Evolutionary conservation across 2,329 filamentous ascomycete genomes (phyloP).

Genomic region (Byssothecium circinans): DNA sequence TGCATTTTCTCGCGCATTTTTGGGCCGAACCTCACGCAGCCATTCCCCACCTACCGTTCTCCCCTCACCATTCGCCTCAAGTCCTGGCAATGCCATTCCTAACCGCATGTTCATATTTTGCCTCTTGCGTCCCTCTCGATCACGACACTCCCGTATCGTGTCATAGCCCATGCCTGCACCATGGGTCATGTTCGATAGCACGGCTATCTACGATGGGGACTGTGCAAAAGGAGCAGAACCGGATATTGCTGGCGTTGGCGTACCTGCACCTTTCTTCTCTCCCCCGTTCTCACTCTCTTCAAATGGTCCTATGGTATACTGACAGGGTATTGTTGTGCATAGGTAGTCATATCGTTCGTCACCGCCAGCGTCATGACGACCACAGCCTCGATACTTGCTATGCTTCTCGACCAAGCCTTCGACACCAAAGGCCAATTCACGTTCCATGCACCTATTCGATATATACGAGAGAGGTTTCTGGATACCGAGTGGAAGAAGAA

Average conservation of each 20-base stretch:
- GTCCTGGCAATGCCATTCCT: not conserved
- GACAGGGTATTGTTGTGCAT: not conserved
- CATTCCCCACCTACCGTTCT: not conserved
- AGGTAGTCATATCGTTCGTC: slow-evolving; percentile 37
- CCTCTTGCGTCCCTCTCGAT: not conserved
- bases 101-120: not conserved
- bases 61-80: not conserved
- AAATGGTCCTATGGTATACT: not conserved
- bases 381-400: slow-evolving; percentile 31
- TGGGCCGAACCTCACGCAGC: not conserved
- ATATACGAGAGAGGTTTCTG: slow-evolving; percentile 25
- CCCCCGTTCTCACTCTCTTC: too few species aligned
- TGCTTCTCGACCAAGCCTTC: slow-evolving; percentile 36
- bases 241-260: slow-evolving; percentile 34
- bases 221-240: slow-evolving; percentile 30
- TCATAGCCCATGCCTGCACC: slow-evolving; percentile 26
- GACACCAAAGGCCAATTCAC: slow-evolving; percentile 29
- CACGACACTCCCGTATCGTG: too few species aligned
- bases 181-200: slow-evolving; percentile 33
- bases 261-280: slow-evolving; percentile 3
- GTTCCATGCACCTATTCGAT: slow-evolving; percentile 21
- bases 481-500: slow-evolving; percentile 34
- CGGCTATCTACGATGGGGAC: slow-evolving; percentile 20
- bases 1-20: too few species aligned
- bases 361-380: slow-evolving; percentile 36